These are phyloP conservation scores for Neonectria neomacrospora DNA, from an alignment of 2,329 filamentous ascomycete species.

Conservation along the genomic window DNA sequence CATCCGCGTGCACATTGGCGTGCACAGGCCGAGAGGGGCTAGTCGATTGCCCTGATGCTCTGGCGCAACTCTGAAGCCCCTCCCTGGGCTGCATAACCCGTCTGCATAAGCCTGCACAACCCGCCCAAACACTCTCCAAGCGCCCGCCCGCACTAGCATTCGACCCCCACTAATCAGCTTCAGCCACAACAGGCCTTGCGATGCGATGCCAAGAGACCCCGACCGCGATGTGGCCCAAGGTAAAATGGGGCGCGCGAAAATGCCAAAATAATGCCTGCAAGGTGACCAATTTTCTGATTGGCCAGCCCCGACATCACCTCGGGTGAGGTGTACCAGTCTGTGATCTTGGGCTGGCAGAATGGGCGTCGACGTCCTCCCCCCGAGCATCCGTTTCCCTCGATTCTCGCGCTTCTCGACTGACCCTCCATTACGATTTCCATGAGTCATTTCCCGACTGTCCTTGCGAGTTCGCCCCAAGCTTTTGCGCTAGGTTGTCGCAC, in stretches of 20 bases:
- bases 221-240: conserved; percentile 41
- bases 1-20: conserved; percentile 36
- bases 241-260: conserved; percentile 50
- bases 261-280: conserved; percentile 49
- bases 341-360: conserved; percentile 49
- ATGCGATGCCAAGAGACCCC: conserved; percentile 40
- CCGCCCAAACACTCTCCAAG: conserved; percentile 16
- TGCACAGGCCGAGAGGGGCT: conserved; percentile 32
- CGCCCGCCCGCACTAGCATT: conserved; percentile 12
- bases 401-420: conserved; percentile 41
- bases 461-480: conserved; percentile 34
- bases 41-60: conserved; percentile 13
- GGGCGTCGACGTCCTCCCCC: conserved; percentile 45
- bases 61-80: conserved; percentile 14
- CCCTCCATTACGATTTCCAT: conserved; percentile 47
- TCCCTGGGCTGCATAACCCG: conserved; percentile 29
- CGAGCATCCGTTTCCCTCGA: conserved; percentile 45
- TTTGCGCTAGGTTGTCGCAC: conserved; percentile 37
- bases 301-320: conserved; percentile 49
- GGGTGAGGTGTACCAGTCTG: conserved; percentile 48
- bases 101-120: conserved; percentile 8
- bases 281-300: conserved; percentile 55
- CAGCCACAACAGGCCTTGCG: conserved; percentile 42
- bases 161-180: conserved; percentile 34
- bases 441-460: conserved; percentile 45